Conservation (phyloP, 305 asterid genomes). For the Galium porrigens region DNA sequence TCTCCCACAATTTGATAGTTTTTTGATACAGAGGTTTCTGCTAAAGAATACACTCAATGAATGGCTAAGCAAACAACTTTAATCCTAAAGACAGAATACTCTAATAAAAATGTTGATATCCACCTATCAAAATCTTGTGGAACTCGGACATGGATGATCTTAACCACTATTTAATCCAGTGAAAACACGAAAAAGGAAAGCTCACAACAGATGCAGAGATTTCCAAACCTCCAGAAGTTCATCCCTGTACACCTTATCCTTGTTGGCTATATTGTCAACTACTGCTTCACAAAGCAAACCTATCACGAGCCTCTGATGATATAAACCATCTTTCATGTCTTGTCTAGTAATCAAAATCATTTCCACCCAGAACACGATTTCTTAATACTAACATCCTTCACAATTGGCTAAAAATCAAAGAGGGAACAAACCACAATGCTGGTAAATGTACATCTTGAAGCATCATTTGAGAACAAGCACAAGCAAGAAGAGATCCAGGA, state of each 20-base stretch:
- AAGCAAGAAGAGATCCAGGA: slow-evolving; percentile 18
- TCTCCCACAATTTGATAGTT: not conserved
- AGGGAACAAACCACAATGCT: slow-evolving; percentile 13
- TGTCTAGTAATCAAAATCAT: slow-evolving; percentile 14
- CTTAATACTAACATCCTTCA: slow-evolving; percentile 17
- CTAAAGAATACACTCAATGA: slow-evolving; percentile 7
- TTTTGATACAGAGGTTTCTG: not conserved
- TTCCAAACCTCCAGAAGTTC: slow-evolving; percentile 18
- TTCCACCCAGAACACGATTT: slow-evolving; percentile 9
- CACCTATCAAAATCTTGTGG: slow-evolving; percentile 19
- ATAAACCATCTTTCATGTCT: slow-evolving; percentile 18
- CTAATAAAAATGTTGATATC: not conserved
- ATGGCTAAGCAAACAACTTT: not conserved
- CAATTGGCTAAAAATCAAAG: slow-evolving; percentile 22
- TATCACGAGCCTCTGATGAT: slow-evolving; percentile 16
- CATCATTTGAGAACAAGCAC: slow-evolving; percentile 20
- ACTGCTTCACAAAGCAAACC: slow-evolving; percentile 21
- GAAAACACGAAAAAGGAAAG: slow-evolving; percentile 7
- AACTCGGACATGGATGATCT: not conserved
- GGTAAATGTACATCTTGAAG: slow-evolving; percentile 23
- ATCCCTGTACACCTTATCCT: slow-evolving; percentile 33
- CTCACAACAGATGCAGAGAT: slow-evolving; percentile 15
- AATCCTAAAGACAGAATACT: not conserved
- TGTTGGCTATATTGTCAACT: slow-evolving; percentile 18
- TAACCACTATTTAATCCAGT: slow-evolving; percentile 10